phyloP scores from a whole-genome alignment of 805 yeast genomes.

The Isabelozyma heimii region DNA sequence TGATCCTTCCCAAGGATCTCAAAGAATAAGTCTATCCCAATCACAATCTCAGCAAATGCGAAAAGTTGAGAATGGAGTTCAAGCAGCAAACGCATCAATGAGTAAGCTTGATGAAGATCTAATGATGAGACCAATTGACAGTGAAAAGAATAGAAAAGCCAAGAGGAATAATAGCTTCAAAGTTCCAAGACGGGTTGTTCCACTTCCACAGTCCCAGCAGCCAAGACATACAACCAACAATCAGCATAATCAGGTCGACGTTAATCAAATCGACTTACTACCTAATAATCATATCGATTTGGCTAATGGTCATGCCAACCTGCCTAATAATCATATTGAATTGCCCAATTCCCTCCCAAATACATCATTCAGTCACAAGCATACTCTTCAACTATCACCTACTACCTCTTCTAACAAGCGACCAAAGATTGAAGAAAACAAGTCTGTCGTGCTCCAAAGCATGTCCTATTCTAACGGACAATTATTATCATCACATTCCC shows the following conservation, averaged over 20 bases:
- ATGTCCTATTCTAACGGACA: background rate
- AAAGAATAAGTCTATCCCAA: constrained; percentile 58
- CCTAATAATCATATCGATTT: background rate
- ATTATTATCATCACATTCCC: background rate
- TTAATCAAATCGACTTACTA: background rate
- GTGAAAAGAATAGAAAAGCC: constrained; percentile 18
- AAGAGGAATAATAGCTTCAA: constrained; percentile 33
- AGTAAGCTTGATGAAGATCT: constrained; percentile 42
- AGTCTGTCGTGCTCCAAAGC: background rate
- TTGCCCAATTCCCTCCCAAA: background rate
- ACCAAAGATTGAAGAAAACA: background rate
- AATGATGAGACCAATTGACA: constrained; percentile 41
- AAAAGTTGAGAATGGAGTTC: constrained; percentile 38
- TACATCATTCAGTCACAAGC: background rate
- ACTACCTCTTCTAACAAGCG: background rate
- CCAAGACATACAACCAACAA: constrained; percentile 8
- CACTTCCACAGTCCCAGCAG: constrained; percentile 41
- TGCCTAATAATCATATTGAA: background rate
- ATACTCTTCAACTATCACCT: background rate
- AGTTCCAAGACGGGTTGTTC: constrained; percentile 42
- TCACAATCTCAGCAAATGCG: constrained; percentile 66
- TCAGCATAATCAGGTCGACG: constrained; percentile 1
- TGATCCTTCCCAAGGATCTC: constrained; percentile 18
- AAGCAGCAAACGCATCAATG: constrained; percentile 28
- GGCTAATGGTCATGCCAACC: background rate